A percentile compares a stretch with the other conserved stretches of the same genome.
Conservation (phyloP, 345 rosid species). For the Mangifera indica region DNA sequence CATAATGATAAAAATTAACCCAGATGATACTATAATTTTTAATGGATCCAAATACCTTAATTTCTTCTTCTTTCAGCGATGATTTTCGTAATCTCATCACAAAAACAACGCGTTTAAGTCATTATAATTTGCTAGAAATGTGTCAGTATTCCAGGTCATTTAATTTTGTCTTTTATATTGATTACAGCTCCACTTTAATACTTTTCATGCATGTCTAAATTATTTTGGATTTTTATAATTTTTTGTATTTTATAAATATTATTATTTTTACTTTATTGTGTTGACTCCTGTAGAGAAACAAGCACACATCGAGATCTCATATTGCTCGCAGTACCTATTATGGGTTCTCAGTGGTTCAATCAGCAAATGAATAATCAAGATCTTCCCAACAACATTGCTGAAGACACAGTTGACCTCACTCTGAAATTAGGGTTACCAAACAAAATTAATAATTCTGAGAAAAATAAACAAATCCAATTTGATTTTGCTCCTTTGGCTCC, state of each 20-base stretch:
- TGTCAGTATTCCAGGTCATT: constrained; percentile 5
- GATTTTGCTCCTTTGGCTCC: not conserved
- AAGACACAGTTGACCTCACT: not conserved
- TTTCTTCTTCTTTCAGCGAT: not conserved
- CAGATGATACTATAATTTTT: too few relatives aligned
- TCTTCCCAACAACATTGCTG: not conserved
- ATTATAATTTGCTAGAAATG: not conserved
- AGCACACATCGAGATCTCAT: not conserved
- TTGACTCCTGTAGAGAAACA: not conserved
- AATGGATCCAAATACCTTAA: not conserved
- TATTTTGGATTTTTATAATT: not conserved
- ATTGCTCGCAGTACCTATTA: not conserved
- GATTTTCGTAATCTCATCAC: too few relatives aligned
- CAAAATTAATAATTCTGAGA: not conserved
- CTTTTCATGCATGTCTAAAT: constrained; percentile 8
- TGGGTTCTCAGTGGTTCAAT: constrained; percentile 11
- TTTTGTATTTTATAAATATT: not conserved
- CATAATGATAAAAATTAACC: not conserved
- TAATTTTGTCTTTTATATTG: not conserved
- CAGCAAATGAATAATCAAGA: not conserved
- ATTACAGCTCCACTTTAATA: constrained; percentile 1
- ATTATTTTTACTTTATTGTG: not conserved
- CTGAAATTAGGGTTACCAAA: constrained; percentile 15
- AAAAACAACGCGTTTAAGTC: too few relatives aligned
- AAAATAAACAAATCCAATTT: not conserved